Conservation (phyloP, 768 basidiomycete species). For the Collybia sp. region DNA sequence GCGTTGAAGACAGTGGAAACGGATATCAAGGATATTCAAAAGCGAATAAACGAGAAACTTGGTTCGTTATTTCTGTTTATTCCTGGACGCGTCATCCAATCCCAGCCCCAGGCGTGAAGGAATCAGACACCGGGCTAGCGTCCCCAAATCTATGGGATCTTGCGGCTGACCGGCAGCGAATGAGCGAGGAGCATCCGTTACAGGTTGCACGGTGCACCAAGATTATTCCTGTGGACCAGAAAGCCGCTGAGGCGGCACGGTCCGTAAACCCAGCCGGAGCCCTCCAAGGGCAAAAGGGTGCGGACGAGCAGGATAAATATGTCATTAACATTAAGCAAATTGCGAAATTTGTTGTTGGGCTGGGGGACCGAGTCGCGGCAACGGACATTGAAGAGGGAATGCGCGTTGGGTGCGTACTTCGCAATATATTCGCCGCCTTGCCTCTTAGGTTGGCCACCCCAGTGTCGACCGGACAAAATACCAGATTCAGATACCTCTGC, state of each 20-base stretch:
- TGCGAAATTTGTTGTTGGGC: slow-evolving; percentile 97
- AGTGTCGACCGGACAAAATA: slow-evolving; percentile 97
- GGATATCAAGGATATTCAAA: slow-evolving; percentile 95
- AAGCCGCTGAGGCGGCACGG: slow-evolving; percentile 71
- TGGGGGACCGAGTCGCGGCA: slow-evolving; percentile 94
- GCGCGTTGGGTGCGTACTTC: slow-evolving; percentile 85
- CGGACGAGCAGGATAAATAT: slow-evolving; percentile 98
- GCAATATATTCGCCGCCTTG: not conserved
- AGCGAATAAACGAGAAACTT: slow-evolving; percentile 96
- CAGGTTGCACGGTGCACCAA: slow-evolving; percentile 99
- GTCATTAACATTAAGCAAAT: slow-evolving; percentile 99
- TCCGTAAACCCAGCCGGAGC: slow-evolving; percentile 77
- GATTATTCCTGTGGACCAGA: slow-evolving; percentile 83
- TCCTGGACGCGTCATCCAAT: slow-evolving; percentile 4
- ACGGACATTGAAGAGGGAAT: slow-evolving; percentile 99
- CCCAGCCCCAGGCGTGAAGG: slow-evolving; percentile 73
- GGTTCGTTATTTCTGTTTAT: slow-evolving; percentile 39
- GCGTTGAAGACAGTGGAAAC: slow-evolving; percentile 84
- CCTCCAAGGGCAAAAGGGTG: slow-evolving; percentile 86
- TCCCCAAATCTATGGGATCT: slow-evolving; percentile 98
- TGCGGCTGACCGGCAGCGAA: slow-evolving; percentile 85
- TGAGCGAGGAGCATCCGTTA: slow-evolving; percentile 88
- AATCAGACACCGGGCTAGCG: slow-evolving; percentile 96
- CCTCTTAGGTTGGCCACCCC: slow-evolving; percentile 4
- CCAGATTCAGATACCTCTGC: slow-evolving; percentile 97